Conservation (phyloP, 78 protist species). For the Capsaspora owczarzaki region DNA sequence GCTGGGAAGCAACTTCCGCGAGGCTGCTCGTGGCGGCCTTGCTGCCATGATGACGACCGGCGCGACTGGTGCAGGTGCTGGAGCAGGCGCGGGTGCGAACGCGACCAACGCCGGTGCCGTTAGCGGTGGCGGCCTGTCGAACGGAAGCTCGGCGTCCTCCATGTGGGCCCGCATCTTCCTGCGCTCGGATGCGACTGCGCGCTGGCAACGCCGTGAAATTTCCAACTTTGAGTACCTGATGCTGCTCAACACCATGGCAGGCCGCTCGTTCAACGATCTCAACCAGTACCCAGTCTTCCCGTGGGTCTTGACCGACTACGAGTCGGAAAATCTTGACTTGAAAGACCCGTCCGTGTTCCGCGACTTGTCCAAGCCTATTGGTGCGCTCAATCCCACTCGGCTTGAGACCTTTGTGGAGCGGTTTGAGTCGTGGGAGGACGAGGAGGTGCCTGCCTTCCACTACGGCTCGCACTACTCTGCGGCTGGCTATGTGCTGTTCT, state of each 20-base stretch:
- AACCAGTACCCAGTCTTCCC: conserved; percentile 88
- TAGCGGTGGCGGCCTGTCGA: neutral
- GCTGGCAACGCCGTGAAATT: conserved; percentile 53
- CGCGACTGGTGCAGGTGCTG: too few relatives aligned
- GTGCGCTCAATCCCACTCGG: conserved; percentile 64
- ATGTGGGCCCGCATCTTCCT: conserved; percentile 11
- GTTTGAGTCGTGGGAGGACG: conserved; percentile 34
- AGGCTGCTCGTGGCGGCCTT: too few relatives aligned
- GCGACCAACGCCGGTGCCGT: neutral
- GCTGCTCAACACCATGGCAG: conserved; percentile 15
- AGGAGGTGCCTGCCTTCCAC: conserved; percentile 62
- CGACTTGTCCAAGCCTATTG: conserved; percentile 90
- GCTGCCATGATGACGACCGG: too few relatives aligned
- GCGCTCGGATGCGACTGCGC: conserved; percentile 32
- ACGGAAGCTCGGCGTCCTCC: conserved; percentile 4
- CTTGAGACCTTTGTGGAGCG: conserved; percentile 49
- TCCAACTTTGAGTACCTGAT: conserved; percentile 17
- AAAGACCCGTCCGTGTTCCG: conserved; percentile 65
- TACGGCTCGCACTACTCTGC: conserved; percentile 90
- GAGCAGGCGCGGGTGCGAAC: neutral
- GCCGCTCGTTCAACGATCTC: conserved; percentile 78
- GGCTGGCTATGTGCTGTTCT: conserved; percentile 66
- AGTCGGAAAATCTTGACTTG: conserved; percentile 59
- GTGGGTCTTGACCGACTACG: conserved; percentile 84
- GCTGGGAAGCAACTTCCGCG: neutral